Conservation (phyloP, 2,329 filamentous ascomycete species). For the Aspergillus costaricaensis region DNA sequence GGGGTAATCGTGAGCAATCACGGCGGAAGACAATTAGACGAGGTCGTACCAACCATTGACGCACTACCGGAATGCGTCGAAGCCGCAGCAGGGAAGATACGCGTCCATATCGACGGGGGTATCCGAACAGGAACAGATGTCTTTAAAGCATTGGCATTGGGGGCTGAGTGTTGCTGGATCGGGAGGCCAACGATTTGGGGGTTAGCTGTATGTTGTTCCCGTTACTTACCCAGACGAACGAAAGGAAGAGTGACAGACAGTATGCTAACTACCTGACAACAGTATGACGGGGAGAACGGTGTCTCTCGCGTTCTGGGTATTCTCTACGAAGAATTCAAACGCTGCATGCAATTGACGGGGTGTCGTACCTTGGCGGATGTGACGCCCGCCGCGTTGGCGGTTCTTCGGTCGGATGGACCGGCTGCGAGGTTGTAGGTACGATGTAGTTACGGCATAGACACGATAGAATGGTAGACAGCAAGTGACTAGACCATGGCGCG, state of each 20-base stretch:
- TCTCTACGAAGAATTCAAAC: slow-evolving; percentile 35
- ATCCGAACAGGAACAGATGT: slow-evolving; percentile 39
- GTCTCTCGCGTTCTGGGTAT: slow-evolving; percentile 35
- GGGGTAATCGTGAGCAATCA: slow-evolving; percentile 44
- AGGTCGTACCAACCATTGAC: slow-evolving; percentile 40
- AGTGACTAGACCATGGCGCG: not conserved
- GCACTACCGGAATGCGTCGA: slow-evolving; percentile 32
- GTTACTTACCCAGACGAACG: too few relatives aligned
- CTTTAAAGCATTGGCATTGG: slow-evolving; percentile 41
- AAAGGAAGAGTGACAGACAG: too few relatives aligned
- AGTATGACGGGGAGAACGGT: slow-evolving; percentile 35
- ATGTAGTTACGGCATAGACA: not conserved
- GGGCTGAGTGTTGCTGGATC: slow-evolving; percentile 36
- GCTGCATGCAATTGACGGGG: slow-evolving; percentile 33
- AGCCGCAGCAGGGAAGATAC: slow-evolving; percentile 35
- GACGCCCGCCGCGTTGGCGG: slow-evolving; percentile 20
- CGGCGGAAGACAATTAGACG: slow-evolving; percentile 42
- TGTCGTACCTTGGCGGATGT: slow-evolving; percentile 31
- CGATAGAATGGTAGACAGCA: not conserved
- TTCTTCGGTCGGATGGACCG: slow-evolving; percentile 24
- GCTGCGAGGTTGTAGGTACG: slow-evolving; percentile 22
- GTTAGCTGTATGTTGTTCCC: slow-evolving; percentile 30
- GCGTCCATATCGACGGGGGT: slow-evolving; percentile 36
- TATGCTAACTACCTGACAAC: slow-evolving; percentile 9
- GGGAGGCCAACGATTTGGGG: slow-evolving; percentile 39